Conservation (phyloP, 805 yeast species). For the Metschnikowia arizonensis region DNA sequence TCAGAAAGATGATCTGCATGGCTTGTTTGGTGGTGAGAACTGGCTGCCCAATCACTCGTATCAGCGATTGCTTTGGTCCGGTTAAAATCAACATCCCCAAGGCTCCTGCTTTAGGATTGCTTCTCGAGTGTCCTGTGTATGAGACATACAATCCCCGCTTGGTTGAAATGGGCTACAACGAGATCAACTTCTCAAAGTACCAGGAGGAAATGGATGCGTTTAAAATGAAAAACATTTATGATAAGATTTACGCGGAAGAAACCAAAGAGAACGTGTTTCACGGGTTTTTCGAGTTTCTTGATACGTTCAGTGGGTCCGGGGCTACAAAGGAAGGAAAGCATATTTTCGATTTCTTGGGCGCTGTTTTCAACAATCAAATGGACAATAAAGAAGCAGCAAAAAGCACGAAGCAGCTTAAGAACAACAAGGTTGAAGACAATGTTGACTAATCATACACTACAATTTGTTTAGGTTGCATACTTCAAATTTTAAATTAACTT, state of each 20-base stretch:
- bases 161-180: conserved; percentile 71
- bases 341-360: conserved; percentile 55
- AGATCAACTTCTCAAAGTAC: conserved; percentile 63
- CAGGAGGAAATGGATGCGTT: conserved; percentile 73
- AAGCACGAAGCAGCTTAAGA: conserved; percentile 6
- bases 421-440: conserved; percentile 8
- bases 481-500: not conserved
- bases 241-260: conserved; percentile 88
- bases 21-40: conserved; percentile 81
- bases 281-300: conserved; percentile 88
- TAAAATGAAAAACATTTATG: conserved; percentile 85
- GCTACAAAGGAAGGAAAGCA: conserved; percentile 41
- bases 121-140: conserved; percentile 88
- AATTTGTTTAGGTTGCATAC: not conserved
- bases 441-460: conserved; percentile 7
- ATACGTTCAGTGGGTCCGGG: conserved; percentile 52
- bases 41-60: conserved; percentile 75
- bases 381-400: conserved; percentile 15
- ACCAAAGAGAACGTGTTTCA: conserved; percentile 81
- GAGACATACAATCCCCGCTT: conserved; percentile 75
- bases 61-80: conserved; percentile 69
- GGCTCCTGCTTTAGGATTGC: conserved; percentile 92
- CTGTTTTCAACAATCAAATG: conserved; percentile 29
- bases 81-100: conserved; percentile 86
- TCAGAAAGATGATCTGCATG: conserved; percentile 97